phyloP scores from a whole-genome alignment of 2,329 filamentous ascomycete genomes.

The Aspergillus neotritici region DNA sequence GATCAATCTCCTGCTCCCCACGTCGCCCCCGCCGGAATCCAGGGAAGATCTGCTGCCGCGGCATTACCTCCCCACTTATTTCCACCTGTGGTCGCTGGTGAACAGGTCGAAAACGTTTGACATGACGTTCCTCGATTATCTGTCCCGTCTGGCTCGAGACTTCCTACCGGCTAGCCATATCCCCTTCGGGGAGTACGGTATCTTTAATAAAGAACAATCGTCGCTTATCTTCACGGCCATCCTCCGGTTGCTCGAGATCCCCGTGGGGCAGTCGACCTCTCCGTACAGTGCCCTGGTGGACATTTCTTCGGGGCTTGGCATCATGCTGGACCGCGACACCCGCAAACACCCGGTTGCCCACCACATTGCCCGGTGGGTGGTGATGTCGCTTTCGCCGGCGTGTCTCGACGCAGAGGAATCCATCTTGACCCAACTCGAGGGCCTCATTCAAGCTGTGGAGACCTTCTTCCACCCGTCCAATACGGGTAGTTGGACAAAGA shows the following conservation, averaged over 20 bases:
- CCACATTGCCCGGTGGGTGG: constrained; percentile 86
- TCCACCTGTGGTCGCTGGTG: constrained; percentile 92
- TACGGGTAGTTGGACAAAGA: constrained; percentile 83
- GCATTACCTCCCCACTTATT: constrained; percentile 85
- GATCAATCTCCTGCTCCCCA: constrained; percentile 83
- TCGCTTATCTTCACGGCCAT: constrained; percentile 89
- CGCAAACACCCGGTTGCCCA: constrained; percentile 90
- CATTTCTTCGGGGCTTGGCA: constrained; percentile 71
- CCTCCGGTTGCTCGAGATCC: constrained; percentile 84
- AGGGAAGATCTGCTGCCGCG: constrained; percentile 75
- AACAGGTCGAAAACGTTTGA: constrained; percentile 85
- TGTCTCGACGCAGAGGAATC: constrained; percentile 74
- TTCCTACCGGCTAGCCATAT: constrained; percentile 69
- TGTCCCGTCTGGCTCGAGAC: constrained; percentile 82
- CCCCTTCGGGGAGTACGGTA: constrained; percentile 76
- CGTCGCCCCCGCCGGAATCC: constrained; percentile 62
- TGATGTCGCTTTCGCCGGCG: constrained; percentile 83
- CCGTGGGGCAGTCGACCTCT: constrained; percentile 90
- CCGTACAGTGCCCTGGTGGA: constrained; percentile 80
- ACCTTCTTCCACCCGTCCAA: constrained; percentile 99
- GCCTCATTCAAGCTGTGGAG: constrained; percentile 87
- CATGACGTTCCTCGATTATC: constrained; percentile 78
- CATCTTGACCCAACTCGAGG: constrained; percentile 77
- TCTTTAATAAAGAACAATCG: constrained; percentile 89
- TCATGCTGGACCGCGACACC: constrained; percentile 85